Conservation (phyloP, 1,139 yeast genomes). For the Zygoascus meyerae region DNA sequence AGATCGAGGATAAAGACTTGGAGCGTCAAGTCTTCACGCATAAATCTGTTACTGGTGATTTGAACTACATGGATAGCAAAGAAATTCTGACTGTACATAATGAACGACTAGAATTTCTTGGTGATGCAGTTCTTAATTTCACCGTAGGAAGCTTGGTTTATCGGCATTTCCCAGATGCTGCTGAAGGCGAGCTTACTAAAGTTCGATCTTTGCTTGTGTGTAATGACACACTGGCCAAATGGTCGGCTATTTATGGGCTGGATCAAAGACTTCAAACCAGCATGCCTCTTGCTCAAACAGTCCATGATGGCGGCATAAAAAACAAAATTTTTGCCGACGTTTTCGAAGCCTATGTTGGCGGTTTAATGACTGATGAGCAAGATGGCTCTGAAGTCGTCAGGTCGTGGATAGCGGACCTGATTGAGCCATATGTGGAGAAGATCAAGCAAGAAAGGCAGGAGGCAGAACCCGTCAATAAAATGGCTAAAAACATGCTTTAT, state of each 20-base stretch:
- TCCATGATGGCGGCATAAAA: conserved; percentile 20
- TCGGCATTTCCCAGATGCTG: conserved; percentile 57
- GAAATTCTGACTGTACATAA: conserved; percentile 66
- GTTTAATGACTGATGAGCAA: conserved; percentile 54
- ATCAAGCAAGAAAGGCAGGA: conserved; percentile 29
- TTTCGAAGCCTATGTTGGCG: conserved; percentile 91
- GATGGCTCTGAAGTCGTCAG: conserved; percentile 45
- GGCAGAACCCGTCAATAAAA: conserved; percentile 41
- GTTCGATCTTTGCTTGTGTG: conserved; percentile 68
- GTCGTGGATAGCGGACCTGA: conserved; percentile 55
- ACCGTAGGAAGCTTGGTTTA: conserved; percentile 65
- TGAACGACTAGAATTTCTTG: conserved; percentile 88
- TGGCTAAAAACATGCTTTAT: conserved; percentile 75
- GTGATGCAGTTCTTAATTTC: conserved; percentile 80
- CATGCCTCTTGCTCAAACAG: conserved; percentile 26
- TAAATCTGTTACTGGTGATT: conserved; percentile 61
- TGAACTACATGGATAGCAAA: conserved; percentile 48
- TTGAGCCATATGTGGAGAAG: conserved; percentile 46
- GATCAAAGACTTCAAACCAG: conserved; percentile 48
- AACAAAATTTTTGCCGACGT: conserved; percentile 64
- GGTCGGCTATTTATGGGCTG: conserved; percentile 67
- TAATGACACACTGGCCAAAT: conserved; percentile 65
- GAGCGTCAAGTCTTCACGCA: conserved; percentile 75
- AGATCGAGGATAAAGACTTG: conserved; percentile 53
- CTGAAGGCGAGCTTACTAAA: conserved; percentile 78